Evolutionary conservation across 148 eudicot species (phyloP), one percentile per base, ranked within the genome.

Genomic region (Vaccinium myrtillus): DNA sequence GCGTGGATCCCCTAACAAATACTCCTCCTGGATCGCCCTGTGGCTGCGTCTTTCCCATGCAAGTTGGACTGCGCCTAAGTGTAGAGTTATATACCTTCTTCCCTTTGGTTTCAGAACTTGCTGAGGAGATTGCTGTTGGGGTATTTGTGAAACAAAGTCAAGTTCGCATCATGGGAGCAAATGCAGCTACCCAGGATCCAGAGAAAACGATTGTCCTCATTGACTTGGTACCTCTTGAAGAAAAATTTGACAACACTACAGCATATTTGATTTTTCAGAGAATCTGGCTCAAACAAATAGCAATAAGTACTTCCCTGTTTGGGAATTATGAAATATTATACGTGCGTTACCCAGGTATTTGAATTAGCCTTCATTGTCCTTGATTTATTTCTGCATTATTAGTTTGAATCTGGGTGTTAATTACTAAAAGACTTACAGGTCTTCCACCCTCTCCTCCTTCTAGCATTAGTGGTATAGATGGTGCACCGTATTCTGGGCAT

Each of bases 91-190:
- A 91, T 85, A 88, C 91, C 53, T 92, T 95, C 88, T 95, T 95
- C 82, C 98, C 98, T 75, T 90, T 89, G 91, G 98, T 94, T 69
- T 86, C 95, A 19, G 96, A 94, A 86, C 84, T 95, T 81, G 93
- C 98, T 15, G 74, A 83, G 79, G 98, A 94, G 91, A 84, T 95
- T 82, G 91, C 96, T 76, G 82, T 85, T 6, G 98, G 96, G 53
- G 87, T 88, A 5, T 92, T 91, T 83, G 81, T 95, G 89, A 91
- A 90, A 71, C 93, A 78, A 88, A 91, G 92, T 84, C 98, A 95
- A 92, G 98, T 95, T 80, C 95, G 95, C 16, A 91, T 95, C 70
- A 92, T 95, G 98, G 98, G 98, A 88, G 98, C 98, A 84, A 92
- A 92, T 88, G 92, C 92, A 48, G 94, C 93, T 50, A 87, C 76